A percentile compares a stretch with the other conserved stretches of the same genome.
These are phyloP conservation scores for Monsonia emarginata DNA, from an alignment of 441 rosid species.

Conservation along the genomic window DNA sequence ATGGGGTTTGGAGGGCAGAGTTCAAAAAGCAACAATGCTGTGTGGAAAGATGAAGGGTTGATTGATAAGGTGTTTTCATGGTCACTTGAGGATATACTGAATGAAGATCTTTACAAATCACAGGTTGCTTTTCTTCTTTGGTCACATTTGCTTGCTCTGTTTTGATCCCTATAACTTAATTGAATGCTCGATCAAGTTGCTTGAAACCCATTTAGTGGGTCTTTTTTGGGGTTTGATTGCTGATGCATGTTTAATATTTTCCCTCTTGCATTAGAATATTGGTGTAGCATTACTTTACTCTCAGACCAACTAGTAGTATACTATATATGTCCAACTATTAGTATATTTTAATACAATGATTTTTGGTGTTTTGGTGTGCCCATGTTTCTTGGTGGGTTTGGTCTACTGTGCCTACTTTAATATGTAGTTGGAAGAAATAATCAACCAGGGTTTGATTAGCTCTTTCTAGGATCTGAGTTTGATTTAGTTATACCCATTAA, in stretches of 20 bases:
- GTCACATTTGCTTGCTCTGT: background rate
- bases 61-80: constrained; percentile 21
- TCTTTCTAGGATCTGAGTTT: no score
- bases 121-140: constrained; percentile 19
- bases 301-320: background rate
- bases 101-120: constrained; percentile 18
- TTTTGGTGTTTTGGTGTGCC: background rate
- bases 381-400: background rate
- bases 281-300: background rate
- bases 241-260: background rate
- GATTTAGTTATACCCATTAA: no score
- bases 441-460: no score
- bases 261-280: background rate
- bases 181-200: background rate
- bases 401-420: background rate
- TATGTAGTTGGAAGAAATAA: no score
- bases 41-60: constrained; percentile 5
- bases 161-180: background rate
- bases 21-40: background rate
- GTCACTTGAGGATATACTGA: constrained; percentile 23
- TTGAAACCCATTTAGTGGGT: background rate
- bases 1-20: background rate
- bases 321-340: background rate
- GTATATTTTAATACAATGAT: background rate
- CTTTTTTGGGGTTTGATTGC: background rate